Evolutionary conservation across 345 rosid species (phyloP).

Genomic region (Melaleuca quinquenervia): DNA sequence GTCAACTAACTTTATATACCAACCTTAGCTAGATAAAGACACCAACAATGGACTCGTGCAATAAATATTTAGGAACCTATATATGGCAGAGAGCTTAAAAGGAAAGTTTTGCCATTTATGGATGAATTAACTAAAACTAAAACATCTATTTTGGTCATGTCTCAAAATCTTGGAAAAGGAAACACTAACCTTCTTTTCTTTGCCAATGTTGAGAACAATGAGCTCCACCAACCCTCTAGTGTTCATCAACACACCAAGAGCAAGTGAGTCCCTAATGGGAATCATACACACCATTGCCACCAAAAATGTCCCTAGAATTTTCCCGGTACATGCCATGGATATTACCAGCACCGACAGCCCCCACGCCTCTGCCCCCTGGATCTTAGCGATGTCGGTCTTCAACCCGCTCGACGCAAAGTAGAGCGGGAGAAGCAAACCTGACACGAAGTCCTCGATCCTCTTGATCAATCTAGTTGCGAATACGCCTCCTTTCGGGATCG

Average conservation of each 20-base stretch:
- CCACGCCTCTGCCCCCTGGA: constrained; percentile 53
- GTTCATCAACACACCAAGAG: constrained; percentile 80
- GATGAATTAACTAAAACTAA: neutral
- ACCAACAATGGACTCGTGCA: neutral
- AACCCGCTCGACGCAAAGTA: constrained; percentile 85
- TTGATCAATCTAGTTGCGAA: constrained; percentile 64
- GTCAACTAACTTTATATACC: neutral
- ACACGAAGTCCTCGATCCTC: constrained; percentile 78
- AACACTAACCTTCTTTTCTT: constrained; percentile 55
- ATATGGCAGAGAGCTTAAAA: neutral
- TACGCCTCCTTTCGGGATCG: constrained; percentile 71
- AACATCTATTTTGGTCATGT: neutral
- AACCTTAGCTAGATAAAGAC: neutral
- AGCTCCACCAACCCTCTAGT: constrained; percentile 91
- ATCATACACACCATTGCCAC: constrained; percentile 60
- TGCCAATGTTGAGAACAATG: constrained; percentile 90
- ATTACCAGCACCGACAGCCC: constrained; percentile 56
- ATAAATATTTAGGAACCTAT: neutral
- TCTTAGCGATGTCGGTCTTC: constrained; percentile 60
- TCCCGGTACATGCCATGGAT: constrained; percentile 65
- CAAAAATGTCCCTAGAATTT: constrained; percentile 61
- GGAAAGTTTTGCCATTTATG: neutral
- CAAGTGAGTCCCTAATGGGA: constrained; percentile 57
- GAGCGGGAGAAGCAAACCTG: constrained; percentile 71
- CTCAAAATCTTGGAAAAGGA: neutral